These are phyloP conservation scores for Abrus pulchellus DNA, from an alignment of 306 rosid species.

Conservation along the genomic window DNA sequence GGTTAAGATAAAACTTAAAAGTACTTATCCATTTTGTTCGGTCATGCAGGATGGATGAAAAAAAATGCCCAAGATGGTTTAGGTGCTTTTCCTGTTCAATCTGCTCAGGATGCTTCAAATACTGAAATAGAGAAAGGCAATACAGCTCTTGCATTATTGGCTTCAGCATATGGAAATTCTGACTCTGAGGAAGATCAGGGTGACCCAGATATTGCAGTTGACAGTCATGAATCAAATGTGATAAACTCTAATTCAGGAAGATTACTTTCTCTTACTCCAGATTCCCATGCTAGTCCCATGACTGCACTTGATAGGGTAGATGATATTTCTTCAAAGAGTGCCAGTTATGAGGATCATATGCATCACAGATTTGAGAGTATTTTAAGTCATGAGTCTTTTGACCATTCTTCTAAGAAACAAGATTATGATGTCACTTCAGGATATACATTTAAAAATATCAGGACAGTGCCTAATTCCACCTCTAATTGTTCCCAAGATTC, in stretches of 20 bases:
- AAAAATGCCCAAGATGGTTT: slow-evolving; percentile 50
- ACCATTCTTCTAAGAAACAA: slow-evolving; percentile 51
- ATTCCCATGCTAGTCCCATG: slow-evolving; percentile 41
- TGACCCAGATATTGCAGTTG: slow-evolving; percentile 53
- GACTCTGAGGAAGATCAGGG: slow-evolving; percentile 77
- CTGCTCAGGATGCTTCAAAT: slow-evolving; percentile 52
- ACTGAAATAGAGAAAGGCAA: slow-evolving; percentile 50
- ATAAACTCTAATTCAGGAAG: slow-evolving; percentile 54
- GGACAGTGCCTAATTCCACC: slow-evolving; percentile 38
- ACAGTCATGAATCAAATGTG: slow-evolving; percentile 43
- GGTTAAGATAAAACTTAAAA: background rate
- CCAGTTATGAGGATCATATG: slow-evolving; percentile 48
- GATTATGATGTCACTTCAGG: slow-evolving; percentile 55
- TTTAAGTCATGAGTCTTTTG: slow-evolving; percentile 35
- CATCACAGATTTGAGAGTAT: slow-evolving; percentile 46
- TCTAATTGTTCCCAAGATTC: slow-evolving; percentile 51
- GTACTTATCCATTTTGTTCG: slow-evolving; percentile 14
- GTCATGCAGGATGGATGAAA: slow-evolving; percentile 57
- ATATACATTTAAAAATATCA: slow-evolving; percentile 46
- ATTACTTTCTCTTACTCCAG: slow-evolving; percentile 47
- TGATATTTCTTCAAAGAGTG: slow-evolving; percentile 36
- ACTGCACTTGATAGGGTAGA: slow-evolving; percentile 40
- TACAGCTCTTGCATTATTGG: slow-evolving; percentile 78
- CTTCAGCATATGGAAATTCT: slow-evolving; percentile 75
- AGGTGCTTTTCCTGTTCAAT: slow-evolving; percentile 58